Conservation (phyloP, 2,329 filamentous ascomycete genomes). For the Exophiala viscosa region DNA sequence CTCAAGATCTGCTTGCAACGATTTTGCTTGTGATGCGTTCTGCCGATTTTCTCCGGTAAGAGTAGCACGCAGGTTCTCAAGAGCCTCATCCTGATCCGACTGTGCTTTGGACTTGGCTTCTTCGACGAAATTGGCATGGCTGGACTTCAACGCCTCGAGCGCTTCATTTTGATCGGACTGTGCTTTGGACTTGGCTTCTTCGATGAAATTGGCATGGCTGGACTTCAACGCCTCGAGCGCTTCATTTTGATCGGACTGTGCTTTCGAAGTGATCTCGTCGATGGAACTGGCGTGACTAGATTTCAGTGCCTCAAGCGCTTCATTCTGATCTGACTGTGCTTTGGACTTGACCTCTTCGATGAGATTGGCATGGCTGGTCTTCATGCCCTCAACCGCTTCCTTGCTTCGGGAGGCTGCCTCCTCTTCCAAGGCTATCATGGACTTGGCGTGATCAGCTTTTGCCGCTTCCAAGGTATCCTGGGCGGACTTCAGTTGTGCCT, state of each 20-base stretch:
- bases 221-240: conserved; percentile 13
- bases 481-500: conserved; percentile 18
- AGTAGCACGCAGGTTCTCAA: conserved; percentile 13
- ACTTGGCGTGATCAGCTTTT: conserved; percentile 12
- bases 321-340: conserved; percentile 3
- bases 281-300: conserved; percentile 31
- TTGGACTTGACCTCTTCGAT: conserved; percentile 13
- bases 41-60: conserved; percentile 34
- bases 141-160: conserved; percentile 13
- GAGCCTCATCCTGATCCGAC: conserved; percentile 6
- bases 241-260: conserved; percentile 33
- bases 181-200: conserved; percentile 8
- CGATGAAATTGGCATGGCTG: conserved; percentile 11
- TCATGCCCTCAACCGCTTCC: conserved; percentile 10
- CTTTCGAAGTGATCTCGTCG: conserved; percentile 34
- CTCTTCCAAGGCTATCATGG: conserved; percentile 16
- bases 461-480: conserved; percentile 18
- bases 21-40: conserved; percentile 34
- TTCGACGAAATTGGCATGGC: conserved; percentile 14
- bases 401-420: conserved; percentile 6
- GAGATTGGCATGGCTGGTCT: conserved; percentile 10
- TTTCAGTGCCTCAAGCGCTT: conserved; percentile 13
- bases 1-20: conserved; percentile 32
- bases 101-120: conserved; percentile 9
- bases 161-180: conserved; percentile 7